Percentiles rank a stretch among this genome's conserved stretches.
Conservation (phyloP, 257 asterid genomes). For the Solanum pinnatisectum region DNA sequence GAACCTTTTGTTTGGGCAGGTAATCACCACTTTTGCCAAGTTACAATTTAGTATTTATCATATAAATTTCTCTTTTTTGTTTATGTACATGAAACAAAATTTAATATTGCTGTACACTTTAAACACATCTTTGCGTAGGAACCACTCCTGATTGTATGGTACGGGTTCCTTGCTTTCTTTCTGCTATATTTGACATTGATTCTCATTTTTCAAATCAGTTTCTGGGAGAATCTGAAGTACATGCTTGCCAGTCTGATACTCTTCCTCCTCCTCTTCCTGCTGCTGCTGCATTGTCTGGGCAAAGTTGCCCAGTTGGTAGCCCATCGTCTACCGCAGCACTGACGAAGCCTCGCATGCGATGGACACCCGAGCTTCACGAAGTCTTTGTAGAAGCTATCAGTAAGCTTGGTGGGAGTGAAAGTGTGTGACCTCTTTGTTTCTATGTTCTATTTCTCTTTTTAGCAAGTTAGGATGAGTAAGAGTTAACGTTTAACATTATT, state of each 20-base stretch:
- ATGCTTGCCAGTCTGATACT: constrained; percentile 12
- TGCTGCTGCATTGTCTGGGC: constrained; percentile 12
- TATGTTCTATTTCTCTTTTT: neutral
- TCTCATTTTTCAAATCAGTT: constrained; percentile 27
- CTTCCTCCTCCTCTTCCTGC: constrained; percentile 18
- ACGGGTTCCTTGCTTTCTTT: neutral
- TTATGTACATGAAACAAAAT: neutral
- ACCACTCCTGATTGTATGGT: neutral
- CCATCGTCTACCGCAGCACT: constrained; percentile 41
- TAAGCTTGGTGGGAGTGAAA: constrained; percentile 87
- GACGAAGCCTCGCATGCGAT: constrained; percentile 78
- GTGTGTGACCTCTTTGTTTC: constrained; percentile 27
- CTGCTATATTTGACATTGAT: neutral
- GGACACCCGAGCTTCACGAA: constrained; percentile 95
- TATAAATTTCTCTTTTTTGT: neutral
- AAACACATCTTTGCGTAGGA: neutral
- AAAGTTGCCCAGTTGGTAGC: constrained; percentile 23
- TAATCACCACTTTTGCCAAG: neutral
- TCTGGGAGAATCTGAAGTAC: constrained; percentile 25
- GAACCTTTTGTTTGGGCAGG: neutral
- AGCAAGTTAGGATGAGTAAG: neutral
- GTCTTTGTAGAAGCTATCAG: constrained; percentile 59
- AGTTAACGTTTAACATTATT: neutral
- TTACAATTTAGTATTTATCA: neutral
- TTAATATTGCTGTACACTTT: neutral